A percentile compares a stretch with the other conserved stretches of the same genome.
phyloP scores from a whole-genome alignment of 2,329 filamentous ascomycete genomes.

The Leptographium wingfieldii region DNA sequence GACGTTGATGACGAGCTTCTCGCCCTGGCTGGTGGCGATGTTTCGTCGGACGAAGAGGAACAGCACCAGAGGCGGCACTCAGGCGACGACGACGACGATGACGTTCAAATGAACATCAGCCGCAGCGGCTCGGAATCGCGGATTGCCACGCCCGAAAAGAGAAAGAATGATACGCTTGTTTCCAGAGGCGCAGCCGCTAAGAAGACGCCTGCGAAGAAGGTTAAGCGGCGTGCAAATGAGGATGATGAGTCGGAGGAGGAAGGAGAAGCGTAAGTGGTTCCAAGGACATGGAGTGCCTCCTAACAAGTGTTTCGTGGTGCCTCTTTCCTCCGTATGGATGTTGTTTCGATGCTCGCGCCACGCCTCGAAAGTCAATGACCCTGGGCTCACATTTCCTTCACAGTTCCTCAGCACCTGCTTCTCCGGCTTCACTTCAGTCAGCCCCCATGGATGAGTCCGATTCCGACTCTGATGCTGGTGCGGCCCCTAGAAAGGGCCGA shows the following conservation, averaged over 20 bases:
- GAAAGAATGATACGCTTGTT: conserved; percentile 20
- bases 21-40: conserved; percentile 73
- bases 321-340: background rate
- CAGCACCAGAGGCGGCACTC: conserved; percentile 31
- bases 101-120: conserved; percentile 38
- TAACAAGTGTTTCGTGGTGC: background rate
- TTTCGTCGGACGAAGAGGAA: conserved; percentile 47
- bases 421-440: conserved; percentile 64
- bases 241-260: conserved; percentile 55
- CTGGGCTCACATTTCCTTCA: background rate
- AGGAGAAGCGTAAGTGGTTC: conserved; percentile 62
- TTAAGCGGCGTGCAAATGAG: conserved; percentile 36
- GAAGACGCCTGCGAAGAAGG: conserved; percentile 29
- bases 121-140: conserved; percentile 33
- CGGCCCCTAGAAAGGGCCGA: conserved; percentile 18
- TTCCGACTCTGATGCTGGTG: conserved; percentile 54
- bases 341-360: background rate
- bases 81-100: conserved; percentile 51
- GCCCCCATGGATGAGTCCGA: conserved; percentile 85
- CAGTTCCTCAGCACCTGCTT: conserved; percentile 54
- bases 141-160: conserved; percentile 27
- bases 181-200: conserved; percentile 22
- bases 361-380: background rate
- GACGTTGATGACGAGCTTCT: conserved; percentile 90
- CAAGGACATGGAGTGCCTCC: background rate